Evolutionary conservation across 495 filamentous ascomycete species (phyloP), one percentile per base, ranked within the genome.

Genomic region (Physcia stellaris): DNA sequence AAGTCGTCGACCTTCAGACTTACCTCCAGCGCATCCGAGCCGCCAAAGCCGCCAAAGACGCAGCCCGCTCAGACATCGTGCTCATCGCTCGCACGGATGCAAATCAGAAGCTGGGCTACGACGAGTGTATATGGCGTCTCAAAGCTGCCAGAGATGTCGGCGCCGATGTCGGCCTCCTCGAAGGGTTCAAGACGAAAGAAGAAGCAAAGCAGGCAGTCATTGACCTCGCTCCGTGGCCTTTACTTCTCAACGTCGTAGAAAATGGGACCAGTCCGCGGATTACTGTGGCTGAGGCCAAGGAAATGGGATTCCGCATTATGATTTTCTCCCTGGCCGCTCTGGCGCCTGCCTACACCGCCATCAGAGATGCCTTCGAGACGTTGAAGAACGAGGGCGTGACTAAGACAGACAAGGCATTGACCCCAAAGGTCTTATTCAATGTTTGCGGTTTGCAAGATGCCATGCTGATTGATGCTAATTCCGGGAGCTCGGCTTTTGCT

Each of bases 51-150:
- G 67, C 68, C 11, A 61, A 64, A 32, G 61, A 67, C 29, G 50
- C 63, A 6, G 50, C 69, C 34, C 61, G 54, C 15, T 66, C 61
- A 1, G 74, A 79, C 35, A 74, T 82, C 40, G 71, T 80, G 9
- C 61, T 84, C 18, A 80, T 83, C 43, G 79, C 79, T 16, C 67
- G 77, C 7, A 82, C 77, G 0, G 78, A 82, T 39, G 74, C 76
- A 0, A 58, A 76, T n/a, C 75, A 79, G 53, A 57, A 60, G 15
- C 60, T 61, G 24, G 77, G 78, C 0, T 82, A 74, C 35, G 73
- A 78, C 0, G 77, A 73, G 36, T 75, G 71, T 4, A 54, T 80
- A 7, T 28, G 35, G 0, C 58, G 79, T 7, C 50, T 82, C 18
- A 64, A 64, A 44, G 70, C 66, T 0, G 77, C 76, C 2, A 53